Percentiles rank a stretch among this genome's conserved stretches.
Conservation (phyloP, 306 rosid genomes). For the Mucuna pruriens region DNA sequence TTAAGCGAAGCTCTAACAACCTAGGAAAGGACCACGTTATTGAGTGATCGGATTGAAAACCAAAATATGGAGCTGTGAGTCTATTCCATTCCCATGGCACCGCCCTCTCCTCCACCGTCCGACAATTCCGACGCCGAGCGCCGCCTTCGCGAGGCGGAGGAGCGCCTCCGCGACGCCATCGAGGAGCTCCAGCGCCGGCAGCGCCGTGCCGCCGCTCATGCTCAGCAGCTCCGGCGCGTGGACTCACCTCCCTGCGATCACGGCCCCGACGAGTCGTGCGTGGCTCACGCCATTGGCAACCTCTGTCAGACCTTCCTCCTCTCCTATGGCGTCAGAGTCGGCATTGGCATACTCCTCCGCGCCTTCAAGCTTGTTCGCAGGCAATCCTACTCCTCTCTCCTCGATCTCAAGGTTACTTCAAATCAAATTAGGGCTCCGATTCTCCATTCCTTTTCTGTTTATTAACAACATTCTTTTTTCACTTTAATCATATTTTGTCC, state of each 20-base stretch:
- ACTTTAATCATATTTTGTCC: not conserved
- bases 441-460: not conserved
- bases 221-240: conserved; percentile 35
- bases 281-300: conserved; percentile 92
- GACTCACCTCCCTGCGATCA: conserved; percentile 77
- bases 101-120: conserved; percentile 47
- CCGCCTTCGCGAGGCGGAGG: conserved; percentile 88
- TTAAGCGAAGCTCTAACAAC: not conserved
- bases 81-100: conserved; percentile 26
- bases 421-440: conserved; percentile 34
- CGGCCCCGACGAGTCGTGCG: conserved; percentile 70
- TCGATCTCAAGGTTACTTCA: conserved; percentile 82
- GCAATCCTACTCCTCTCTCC: conserved; percentile 88
- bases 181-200: conserved; percentile 93
- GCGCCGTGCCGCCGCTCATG: conserved; percentile 74
- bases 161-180: conserved; percentile 88
- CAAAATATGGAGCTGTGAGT: not conserved
- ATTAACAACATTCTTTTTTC: not conserved
- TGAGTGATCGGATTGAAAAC: not conserved
- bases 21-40: not conserved
- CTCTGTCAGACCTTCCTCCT: conserved; percentile 93
- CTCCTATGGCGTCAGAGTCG: conserved; percentile 88
- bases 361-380: conserved; percentile 95
- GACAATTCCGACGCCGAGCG: conserved; percentile 66
- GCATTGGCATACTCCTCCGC: conserved; percentile 95